Percentiles rank a stretch among this genome's conserved stretches.
Conservation (phyloP, 306 rosid species). For the Glycine latifolia region DNA sequence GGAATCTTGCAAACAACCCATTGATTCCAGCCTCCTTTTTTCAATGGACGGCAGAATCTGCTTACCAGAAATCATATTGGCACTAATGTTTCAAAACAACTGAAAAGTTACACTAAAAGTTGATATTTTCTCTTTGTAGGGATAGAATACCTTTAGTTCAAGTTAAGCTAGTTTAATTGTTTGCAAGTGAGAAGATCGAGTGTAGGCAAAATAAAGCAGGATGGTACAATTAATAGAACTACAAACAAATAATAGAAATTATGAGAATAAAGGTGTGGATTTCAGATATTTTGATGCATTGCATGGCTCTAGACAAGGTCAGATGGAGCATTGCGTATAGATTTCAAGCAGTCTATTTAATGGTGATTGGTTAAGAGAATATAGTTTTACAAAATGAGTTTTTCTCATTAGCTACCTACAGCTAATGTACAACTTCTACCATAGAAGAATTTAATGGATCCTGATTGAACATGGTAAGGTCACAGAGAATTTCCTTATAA, state of each 20-base stretch:
- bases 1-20: not conserved
- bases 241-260: too few relatives aligned
- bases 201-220: not conserved
- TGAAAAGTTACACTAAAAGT: not conserved
- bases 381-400: not conserved
- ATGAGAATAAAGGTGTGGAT: too few relatives aligned
- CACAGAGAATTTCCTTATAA: not conserved
- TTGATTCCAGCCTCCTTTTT: too few relatives aligned
- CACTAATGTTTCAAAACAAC: not conserved
- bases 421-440: not conserved
- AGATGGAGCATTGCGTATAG: not conserved
- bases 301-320: too few relatives aligned
- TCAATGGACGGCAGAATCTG: slow-evolving; percentile 3
- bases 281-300: not conserved
- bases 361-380: not conserved
- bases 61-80: slow-evolving; percentile 14
- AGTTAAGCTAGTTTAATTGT: not conserved
- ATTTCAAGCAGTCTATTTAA: not conserved
- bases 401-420: not conserved
- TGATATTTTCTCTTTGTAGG: slow-evolving; percentile 3
- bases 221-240: too few relatives aligned
- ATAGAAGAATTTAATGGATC: not conserved
- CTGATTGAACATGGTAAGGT: not conserved
- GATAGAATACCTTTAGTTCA: not conserved
- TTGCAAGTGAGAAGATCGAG: too few relatives aligned